Evolutionary conservation across 352 stramenopile genomes (phyloP).

Genomic region (Globisporangium cederbergense): DNA sequence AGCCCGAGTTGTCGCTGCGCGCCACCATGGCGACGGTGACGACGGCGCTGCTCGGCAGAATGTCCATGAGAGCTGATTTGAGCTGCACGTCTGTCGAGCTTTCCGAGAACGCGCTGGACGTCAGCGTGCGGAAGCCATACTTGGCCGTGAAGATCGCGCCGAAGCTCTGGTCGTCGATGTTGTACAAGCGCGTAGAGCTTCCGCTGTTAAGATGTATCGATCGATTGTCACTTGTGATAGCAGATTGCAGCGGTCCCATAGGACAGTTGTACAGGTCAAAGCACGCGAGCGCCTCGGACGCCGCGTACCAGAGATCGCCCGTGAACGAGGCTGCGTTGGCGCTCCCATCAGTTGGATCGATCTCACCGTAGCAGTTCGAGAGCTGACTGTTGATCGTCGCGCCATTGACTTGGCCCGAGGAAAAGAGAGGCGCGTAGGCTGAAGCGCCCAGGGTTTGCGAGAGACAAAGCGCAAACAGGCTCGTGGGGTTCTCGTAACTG

Average conservation of each 20-base stretch:
- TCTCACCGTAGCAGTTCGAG: background rate
- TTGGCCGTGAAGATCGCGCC: slow-evolving; percentile 16
- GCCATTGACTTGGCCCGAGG: background rate
- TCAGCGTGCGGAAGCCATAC: slow-evolving; percentile 18
- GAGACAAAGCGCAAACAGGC: slow-evolving; percentile 5
- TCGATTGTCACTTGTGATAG: background rate
- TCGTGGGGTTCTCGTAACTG: slow-evolving; percentile 8
- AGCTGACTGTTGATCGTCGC: background rate
- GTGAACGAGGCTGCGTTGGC: background rate
- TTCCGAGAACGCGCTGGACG: slow-evolving; percentile 11
- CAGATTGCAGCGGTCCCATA: slow-evolving; percentile 18
- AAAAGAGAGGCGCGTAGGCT: background rate
- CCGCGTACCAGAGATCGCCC: slow-evolving; percentile 22
- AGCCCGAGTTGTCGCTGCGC: background rate
- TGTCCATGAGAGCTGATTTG: background rate
- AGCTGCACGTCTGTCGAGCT: slow-evolving; percentile 11
- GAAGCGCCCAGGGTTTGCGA: background rate
- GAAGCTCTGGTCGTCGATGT: slow-evolving; percentile 10
- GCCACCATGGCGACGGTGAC: background rate
- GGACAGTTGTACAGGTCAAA: slow-evolving; percentile 22
- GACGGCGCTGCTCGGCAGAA: slow-evolving; percentile 12
- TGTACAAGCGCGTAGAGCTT: slow-evolving; percentile 4
- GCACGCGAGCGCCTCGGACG: slow-evolving; percentile 18
- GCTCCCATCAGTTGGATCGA: background rate
- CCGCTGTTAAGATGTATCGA: slow-evolving; percentile 19